Evolutionary conservation across 2,329 filamentous ascomycete species (phyloP), one percentile per base, ranked within the genome.

Genomic region (Fusarium algeriense): DNA sequence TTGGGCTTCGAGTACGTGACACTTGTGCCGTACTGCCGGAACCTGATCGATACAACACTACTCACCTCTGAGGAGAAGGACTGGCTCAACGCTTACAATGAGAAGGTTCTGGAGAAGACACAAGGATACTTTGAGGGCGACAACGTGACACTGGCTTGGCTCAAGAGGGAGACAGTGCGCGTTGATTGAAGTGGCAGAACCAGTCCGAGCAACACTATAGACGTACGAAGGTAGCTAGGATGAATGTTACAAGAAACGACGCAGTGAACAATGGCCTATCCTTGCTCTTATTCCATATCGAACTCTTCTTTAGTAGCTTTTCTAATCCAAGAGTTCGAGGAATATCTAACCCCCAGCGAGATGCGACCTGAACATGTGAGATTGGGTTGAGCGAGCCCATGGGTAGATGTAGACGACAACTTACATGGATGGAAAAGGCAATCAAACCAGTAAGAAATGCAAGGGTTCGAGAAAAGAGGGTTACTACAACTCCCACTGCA

Each of bases 1-100:
- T 85, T 98, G 38, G 94, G 95, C 6, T 99, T 99, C 75, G 95
- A 99, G 84, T 93, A 97, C 81, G 94, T 98, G 72, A 99, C 96
- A 0, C 94, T 99, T 94, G 94, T 95, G 20, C 96, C 96, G 0
- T 94, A 97, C 82, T 98, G 95, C 83, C 89, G 91, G 67, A 98
- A 94, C 68, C 84, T 99, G 71, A 94, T 97, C 70, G 93, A 98
- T 75, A 84, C 87, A 59, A 85, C 80, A 55, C 84, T 97, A 37
- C 83, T 99, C 73, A 94, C 90, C 1, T 84, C 85, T 7, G 85
- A 84, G 15, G 96, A 99, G 84, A 93, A 91, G 83, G 82, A 88
- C 67, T 99, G 95, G 93, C 83, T 99, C 73, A 97, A 98, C 77
- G 86, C 90, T 44, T 97, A 97, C 79, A 93, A 97, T 79, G 83